These are phyloP conservation scores for Psilocybe tampanensis DNA, from an alignment of 768 basidiomycete species.

Conservation along the genomic window DNA sequence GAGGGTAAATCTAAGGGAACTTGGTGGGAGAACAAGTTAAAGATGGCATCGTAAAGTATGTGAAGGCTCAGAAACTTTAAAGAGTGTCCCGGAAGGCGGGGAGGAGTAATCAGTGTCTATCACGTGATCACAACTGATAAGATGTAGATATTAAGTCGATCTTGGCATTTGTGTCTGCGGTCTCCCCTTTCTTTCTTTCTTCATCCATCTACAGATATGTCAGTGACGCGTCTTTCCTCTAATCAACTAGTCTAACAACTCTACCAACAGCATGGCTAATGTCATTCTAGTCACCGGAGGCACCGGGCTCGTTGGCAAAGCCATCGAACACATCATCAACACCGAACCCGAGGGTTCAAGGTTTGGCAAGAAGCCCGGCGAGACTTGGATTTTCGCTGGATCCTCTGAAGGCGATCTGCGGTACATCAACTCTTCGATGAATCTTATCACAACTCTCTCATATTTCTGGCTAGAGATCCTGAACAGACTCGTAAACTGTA, in stretches of 20 bases:
- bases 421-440: slow-evolving; percentile 37
- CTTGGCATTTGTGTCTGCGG: background rate
- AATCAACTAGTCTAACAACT: background rate
- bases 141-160: background rate
- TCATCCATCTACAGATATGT: background rate
- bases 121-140: slow-evolving; percentile 7
- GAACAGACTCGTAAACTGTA: slow-evolving; percentile 73
- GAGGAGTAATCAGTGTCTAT: slow-evolving; percentile 9
- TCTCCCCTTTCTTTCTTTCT: background rate
- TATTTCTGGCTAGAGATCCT: slow-evolving; percentile 52
- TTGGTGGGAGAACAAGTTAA: slow-evolving; percentile 11
- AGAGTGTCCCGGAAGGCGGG: background rate
- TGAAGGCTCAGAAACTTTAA: too few species aligned
- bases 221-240: background rate
- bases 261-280: slow-evolving; percentile 29
- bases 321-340: slow-evolving; percentile 76
- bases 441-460: background rate
- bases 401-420: slow-evolving; percentile 84
- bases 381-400: slow-evolving; percentile 85
- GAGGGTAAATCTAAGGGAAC: background rate
- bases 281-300: slow-evolving; percentile 86
- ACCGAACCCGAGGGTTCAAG: slow-evolving; percentile 76
- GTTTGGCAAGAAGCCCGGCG: slow-evolving; percentile 75
- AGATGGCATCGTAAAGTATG: slow-evolving; percentile 14
- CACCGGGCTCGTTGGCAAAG: slow-evolving; percentile 85